A percentile compares a stretch with the other conserved stretches of the same genome.
Conservation (phyloP, 352 stramenopile genomes). For the Phytophthora boehmeriae region DNA sequence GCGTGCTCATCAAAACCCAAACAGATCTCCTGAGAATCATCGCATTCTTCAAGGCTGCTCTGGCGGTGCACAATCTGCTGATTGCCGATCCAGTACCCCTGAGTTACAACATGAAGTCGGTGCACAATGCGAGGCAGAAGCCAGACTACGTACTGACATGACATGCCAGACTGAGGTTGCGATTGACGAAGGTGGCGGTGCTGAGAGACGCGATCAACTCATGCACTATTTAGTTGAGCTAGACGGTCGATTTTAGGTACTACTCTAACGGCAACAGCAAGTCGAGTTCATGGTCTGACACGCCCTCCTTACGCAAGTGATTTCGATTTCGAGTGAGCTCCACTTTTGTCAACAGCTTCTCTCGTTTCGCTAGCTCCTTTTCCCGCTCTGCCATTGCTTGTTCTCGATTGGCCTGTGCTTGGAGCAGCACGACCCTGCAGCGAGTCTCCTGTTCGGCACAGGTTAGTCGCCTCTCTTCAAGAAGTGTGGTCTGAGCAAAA, state of each 20-base stretch:
- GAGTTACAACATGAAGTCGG: slow-evolving; percentile 20
- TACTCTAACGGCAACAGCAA: slow-evolving; percentile 12
- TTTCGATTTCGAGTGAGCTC: slow-evolving; percentile 15
- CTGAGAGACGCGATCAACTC: not conserved
- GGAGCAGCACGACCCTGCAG: slow-evolving; percentile 5
- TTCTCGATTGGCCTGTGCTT: not conserved
- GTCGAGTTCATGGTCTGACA: slow-evolving; percentile 28
- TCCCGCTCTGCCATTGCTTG: too few species aligned
- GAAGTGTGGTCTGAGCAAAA: not conserved
- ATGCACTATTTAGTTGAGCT: slow-evolving; percentile 1
- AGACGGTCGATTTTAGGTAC: slow-evolving; percentile 21
- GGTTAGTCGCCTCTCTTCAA: slow-evolving; percentile 8
- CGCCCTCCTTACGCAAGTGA: slow-evolving; percentile 15
- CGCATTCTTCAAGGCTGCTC: slow-evolving; percentile 7
- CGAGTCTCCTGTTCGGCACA: slow-evolving; percentile 14
- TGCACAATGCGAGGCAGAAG: slow-evolving; percentile 8
- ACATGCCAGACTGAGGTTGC: not conserved
- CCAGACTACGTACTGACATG: too few species aligned
- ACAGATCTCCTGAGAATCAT: slow-evolving; percentile 18
- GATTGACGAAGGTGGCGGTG: slow-evolving; percentile 16
- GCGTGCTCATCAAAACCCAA: not conserved
- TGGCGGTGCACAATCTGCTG: slow-evolving; percentile 30
- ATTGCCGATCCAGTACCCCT: slow-evolving; percentile 22
- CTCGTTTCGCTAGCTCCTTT: too few species aligned
- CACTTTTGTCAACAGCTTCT: slow-evolving; percentile 15